These are phyloP conservation scores for Globisporangium paroecandrum DNA, from an alignment of 352 stramenopile species.

Conservation along the genomic window DNA sequence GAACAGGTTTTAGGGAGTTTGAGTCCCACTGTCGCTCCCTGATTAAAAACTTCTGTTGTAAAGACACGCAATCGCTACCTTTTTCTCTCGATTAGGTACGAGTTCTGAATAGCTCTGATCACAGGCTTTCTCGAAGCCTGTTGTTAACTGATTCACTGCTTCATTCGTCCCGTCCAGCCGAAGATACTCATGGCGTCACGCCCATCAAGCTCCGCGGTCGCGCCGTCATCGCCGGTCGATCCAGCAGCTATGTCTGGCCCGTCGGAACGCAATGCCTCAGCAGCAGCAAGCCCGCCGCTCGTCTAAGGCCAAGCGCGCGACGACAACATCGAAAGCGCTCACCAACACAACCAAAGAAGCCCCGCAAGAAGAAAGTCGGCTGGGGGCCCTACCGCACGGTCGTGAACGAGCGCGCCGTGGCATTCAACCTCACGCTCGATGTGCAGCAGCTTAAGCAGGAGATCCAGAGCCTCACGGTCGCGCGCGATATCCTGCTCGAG, in stretches of 20 bases:
- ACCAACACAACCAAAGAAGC: slow-evolving; percentile 4
- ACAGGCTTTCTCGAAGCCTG: too few relatives aligned
- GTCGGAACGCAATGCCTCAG: not conserved
- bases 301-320: not conserved
- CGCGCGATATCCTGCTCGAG: slow-evolving; percentile 18
- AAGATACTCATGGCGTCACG: too few relatives aligned
- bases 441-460: slow-evolving; percentile 29
- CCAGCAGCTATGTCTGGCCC: not conserved
- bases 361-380: slow-evolving; percentile 1
- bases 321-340: not conserved
- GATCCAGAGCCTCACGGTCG: slow-evolving; percentile 23
- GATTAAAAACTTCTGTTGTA: too few relatives aligned
- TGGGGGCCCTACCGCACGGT: slow-evolving; percentile 14
- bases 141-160: too few relatives aligned
- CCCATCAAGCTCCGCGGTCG: not conserved
- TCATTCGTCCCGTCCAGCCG: too few relatives aligned
- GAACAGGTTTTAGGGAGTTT: too few relatives aligned
- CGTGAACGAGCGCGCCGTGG: slow-evolving; percentile 19
- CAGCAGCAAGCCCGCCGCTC: not conserved
- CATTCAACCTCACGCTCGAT: slow-evolving; percentile 29
- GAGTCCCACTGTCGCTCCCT: too few relatives aligned
- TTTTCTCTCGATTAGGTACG: too few relatives aligned
- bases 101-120: too few relatives aligned
- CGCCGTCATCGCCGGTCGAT: too few relatives aligned
- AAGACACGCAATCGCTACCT: too few relatives aligned